A percentile compares a stretch with the other conserved stretches of the same genome.
Conservation (phyloP, 1,284 basidiomycete genomes). For the Irpex sp. region DNA sequence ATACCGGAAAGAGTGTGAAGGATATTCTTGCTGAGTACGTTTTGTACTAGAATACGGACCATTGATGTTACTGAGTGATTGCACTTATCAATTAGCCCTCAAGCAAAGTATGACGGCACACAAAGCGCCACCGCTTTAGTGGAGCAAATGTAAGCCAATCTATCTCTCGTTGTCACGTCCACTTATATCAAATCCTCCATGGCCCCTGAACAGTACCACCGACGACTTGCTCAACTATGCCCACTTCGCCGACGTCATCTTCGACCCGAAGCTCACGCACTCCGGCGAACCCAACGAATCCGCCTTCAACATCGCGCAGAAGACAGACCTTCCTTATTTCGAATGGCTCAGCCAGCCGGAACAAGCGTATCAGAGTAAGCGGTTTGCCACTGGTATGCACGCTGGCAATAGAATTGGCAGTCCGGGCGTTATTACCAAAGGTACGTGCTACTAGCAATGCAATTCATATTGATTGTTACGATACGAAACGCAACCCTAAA, state of each 20-base stretch:
- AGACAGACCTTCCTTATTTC: slow-evolving; percentile 22
- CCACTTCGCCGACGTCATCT: slow-evolving; percentile 30
- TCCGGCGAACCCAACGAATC: slow-evolving; percentile 26
- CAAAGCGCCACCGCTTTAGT: not conserved
- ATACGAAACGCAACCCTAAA: no score
- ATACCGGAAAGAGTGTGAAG: slow-evolving; percentile 31
- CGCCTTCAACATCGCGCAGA: slow-evolving; percentile 26
- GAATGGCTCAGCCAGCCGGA: slow-evolving; percentile 26
- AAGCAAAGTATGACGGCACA: slow-evolving; percentile 4
- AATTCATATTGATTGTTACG: not conserved
- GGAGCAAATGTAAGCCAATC: slow-evolving; percentile 1
- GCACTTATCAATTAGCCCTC: not conserved
- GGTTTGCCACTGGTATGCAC: slow-evolving; percentile 61
- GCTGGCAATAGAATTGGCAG: slow-evolving; percentile 45
- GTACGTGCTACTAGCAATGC: not conserved
- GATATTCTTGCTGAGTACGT: not conserved
- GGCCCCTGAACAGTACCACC: not conserved
- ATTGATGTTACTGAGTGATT: no score
- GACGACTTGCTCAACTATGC: slow-evolving; percentile 10
- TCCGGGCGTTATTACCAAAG: not conserved
- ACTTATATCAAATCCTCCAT: not conserved
- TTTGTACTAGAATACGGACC: not conserved
- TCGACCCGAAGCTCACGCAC: slow-evolving; percentile 24
- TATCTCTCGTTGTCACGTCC: not conserved
- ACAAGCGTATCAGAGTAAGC: slow-evolving; percentile 16